phyloP scores from a whole-genome alignment of 2,329 filamentous ascomycete species.

The Acarospora socialis region DNA sequence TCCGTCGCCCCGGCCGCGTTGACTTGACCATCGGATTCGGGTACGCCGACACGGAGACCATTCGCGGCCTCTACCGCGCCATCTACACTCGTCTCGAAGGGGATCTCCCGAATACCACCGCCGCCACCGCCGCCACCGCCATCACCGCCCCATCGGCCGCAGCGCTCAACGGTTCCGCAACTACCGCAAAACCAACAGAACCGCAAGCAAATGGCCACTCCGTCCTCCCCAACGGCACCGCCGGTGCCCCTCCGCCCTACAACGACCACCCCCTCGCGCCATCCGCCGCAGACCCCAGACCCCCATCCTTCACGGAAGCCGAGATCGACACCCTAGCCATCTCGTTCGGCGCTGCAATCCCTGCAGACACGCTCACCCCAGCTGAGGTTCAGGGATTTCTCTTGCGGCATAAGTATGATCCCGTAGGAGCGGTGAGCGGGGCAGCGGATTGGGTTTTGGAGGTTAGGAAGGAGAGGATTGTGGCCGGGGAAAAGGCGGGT shows the following conservation, averaged over 20 bases:
- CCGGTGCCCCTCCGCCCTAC: not conserved
- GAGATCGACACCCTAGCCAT: conserved; percentile 17
- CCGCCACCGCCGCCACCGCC: too few species aligned
- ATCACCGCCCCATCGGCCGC: too few species aligned
- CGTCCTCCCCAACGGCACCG: not conserved
- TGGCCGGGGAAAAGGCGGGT: conserved; percentile 14
- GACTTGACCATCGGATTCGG: conserved; percentile 49
- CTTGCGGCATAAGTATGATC: conserved; percentile 22
- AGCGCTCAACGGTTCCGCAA: too few species aligned
- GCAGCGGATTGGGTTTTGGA: conserved; percentile 20
- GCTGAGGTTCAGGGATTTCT: conserved; percentile 30
- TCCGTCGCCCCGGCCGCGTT: conserved; percentile 52
- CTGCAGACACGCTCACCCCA: conserved; percentile 23
- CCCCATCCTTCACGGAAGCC: conserved; percentile 10
- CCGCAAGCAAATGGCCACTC: too few species aligned
- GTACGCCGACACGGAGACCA: conserved; percentile 22
- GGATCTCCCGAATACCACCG: conserved; percentile 13
- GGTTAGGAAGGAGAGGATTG: conserved; percentile 17
- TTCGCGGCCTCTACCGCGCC: conserved; percentile 27
- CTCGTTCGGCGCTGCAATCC: conserved; percentile 22
- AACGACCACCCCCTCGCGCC: not conserved
- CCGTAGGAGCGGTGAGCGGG: conserved; percentile 20
- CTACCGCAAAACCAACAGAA: too few species aligned
- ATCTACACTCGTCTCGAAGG: conserved; percentile 23
- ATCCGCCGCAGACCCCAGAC: not conserved